Evolutionary conservation across 2,329 filamentous ascomycete genomes (phyloP).

Genomic region (Zymoseptoria ardabiliae): DNA sequence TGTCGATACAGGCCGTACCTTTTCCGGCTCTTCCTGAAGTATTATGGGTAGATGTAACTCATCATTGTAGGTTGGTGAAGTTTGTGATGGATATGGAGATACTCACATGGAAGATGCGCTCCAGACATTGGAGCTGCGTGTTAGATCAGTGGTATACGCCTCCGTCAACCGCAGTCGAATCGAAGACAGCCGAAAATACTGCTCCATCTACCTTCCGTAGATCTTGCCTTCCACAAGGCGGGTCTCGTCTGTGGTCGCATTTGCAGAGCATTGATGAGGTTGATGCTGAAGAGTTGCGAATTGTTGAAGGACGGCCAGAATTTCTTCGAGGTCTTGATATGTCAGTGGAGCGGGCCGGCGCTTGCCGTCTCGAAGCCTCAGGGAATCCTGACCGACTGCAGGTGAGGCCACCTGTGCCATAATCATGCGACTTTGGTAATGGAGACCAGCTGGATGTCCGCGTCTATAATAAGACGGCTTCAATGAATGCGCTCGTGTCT

Average conservation of each 20-base stretch:
- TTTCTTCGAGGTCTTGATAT: background rate
- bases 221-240: too few species aligned
- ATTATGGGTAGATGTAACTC: constrained; percentile 29
- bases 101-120: background rate
- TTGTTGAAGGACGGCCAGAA: background rate
- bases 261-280: background rate
- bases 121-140: background rate
- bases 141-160: background rate
- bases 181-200: too few species aligned
- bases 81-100: background rate
- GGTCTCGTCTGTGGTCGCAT: background rate
- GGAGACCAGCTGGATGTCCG: background rate
- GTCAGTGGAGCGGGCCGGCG: background rate
- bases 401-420: background rate
- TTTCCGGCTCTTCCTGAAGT: constrained; percentile 48
- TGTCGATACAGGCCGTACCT: constrained; percentile 45
- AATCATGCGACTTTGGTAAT: background rate
- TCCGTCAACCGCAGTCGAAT: background rate
- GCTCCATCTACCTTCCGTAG: too few species aligned
- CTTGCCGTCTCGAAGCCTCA: background rate
- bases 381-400: background rate
- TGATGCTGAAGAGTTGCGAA: background rate
- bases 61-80: constrained; percentile 24
- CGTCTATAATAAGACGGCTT: background rate
- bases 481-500: background rate